Evolutionary conservation across 371 early-diverging fungal genomes (phyloP).

Genomic region (Cokeromyces recurvatus): DNA sequence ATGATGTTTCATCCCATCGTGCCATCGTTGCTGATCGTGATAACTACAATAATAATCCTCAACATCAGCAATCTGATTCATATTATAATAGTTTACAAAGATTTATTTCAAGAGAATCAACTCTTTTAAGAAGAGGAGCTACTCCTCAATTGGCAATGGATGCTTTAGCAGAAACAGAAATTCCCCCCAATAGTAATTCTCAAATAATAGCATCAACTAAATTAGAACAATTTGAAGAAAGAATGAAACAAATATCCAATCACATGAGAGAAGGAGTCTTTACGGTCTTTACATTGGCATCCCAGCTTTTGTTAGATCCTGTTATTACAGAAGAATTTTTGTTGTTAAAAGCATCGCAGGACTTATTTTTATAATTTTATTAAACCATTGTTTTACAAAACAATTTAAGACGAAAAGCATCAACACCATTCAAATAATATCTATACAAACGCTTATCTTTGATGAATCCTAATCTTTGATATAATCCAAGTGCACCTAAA

Average conservation of each 20-base stretch:
- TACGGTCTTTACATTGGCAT: slow-evolving; percentile 30
- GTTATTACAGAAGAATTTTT: slow-evolving; percentile 23
- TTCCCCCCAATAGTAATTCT: slow-evolving; percentile 32
- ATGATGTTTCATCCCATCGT: slow-evolving; percentile 52
- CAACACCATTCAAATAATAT: slow-evolving; percentile 92
- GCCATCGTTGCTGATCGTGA: slow-evolving; percentile 31
- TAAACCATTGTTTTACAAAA: slow-evolving; percentile 55
- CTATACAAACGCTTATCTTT: slow-evolving; percentile 86
- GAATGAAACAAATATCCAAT: slow-evolving; percentile 26
- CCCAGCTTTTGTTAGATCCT: slow-evolving; percentile 29
- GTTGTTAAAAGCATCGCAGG: background rate
- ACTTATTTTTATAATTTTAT: background rate
- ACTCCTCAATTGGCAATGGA: slow-evolving; percentile 32
- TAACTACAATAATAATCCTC: no score
- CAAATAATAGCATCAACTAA: slow-evolving; percentile 26
- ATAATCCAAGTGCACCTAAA: slow-evolving; percentile 78
- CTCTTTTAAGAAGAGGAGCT: slow-evolving; percentile 2
- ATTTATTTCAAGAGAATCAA: slow-evolving; percentile 25
- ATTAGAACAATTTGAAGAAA: slow-evolving; percentile 32
- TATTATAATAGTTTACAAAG: slow-evolving; percentile 24
- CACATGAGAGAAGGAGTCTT: slow-evolving; percentile 33
- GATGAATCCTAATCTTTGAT: slow-evolving; percentile 91
- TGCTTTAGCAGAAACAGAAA: slow-evolving; percentile 32
- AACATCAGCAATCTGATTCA: slow-evolving; percentile 15
- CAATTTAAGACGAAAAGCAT: slow-evolving; percentile 86